Evolutionary conservation across 306 rosid genomes (phyloP).

Genomic region (Pyrus pyrifolia): DNA sequence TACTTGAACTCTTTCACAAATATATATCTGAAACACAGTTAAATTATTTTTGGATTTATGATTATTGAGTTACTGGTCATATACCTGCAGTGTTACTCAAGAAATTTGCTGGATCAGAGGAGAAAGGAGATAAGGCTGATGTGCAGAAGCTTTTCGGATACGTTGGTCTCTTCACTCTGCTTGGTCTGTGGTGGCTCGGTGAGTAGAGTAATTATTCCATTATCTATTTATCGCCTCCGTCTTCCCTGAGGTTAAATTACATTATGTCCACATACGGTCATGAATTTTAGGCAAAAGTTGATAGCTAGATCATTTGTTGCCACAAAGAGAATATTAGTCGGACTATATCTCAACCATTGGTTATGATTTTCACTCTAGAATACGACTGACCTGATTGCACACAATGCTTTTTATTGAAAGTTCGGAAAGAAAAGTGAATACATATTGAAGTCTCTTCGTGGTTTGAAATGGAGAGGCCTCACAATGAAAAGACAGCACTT

Average conservation of each 20-base stretch:
- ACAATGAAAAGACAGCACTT: background rate
- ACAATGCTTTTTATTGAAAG: background rate
- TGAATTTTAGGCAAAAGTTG: background rate
- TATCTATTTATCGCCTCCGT: background rate
- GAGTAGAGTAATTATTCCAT: slow-evolving; percentile 11
- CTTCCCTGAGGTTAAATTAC: background rate
- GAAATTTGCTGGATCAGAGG: slow-evolving; percentile 61
- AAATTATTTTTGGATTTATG: background rate
- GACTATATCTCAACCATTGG: background rate
- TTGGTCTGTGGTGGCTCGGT: slow-evolving; percentile 89
- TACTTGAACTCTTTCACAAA: background rate
- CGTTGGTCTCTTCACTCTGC: slow-evolving; percentile 60
- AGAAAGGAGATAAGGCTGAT: slow-evolving; percentile 58
- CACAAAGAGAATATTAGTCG: background rate
- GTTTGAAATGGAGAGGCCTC: background rate
- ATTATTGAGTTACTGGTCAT: slow-evolving; percentile 5
- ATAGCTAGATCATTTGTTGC: background rate
- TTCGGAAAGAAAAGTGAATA: background rate
- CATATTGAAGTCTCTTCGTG: background rate
- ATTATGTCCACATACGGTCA: background rate
- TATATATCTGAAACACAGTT: background rate
- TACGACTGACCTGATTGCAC: background rate
- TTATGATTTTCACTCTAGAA: background rate
- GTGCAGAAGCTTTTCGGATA: slow-evolving; percentile 68
- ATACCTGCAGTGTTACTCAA: slow-evolving; percentile 54